Base-by-base conservation (phyloP, 129 eudicot genomes). In the Centella asiatica region DNA sequence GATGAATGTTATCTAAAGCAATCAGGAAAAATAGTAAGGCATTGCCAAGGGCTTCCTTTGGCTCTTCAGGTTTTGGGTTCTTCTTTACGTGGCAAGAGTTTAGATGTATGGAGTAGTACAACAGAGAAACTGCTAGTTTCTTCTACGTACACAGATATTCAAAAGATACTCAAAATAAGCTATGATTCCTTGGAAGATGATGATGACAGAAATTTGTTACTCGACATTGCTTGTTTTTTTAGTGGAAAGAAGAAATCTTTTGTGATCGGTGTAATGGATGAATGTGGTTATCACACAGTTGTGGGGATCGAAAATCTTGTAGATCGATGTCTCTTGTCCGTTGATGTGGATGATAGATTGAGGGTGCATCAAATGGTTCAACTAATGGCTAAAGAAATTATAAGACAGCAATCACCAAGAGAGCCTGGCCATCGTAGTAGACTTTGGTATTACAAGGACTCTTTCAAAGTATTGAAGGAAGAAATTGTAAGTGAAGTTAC, bases 181-280 rank as follows among this genome's bases (percentile, higher is more conserved):
- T 58, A 32, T 31, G 64, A 58, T n/a, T n/a, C n/a, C n/a, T n/a
- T n/a, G n/a, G n/a, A n/a, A n/a, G n/a, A n/a, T n/a, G n/a, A n/a
- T n/a, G n/a, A n/a, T n/a, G n/a, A n/a, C n/a, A 58, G 22, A 34
- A 22, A 32, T 31, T 33, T 58, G 10, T 34, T 58, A 17, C 64
- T 58, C 19, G 44, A 58, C 13, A 58, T 58, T 33, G 17, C 64
- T 17, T 58, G 64, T 58, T 58, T 58, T 45, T 58, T 58, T n/a
- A 22, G n/a, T 34, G 64, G 31, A 36, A 37, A 58, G 64, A 13
- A 36, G 3, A 58, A 58, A 12, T 5, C 20, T 6, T 13, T 4
- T 1, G 17, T 33, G 17, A 24, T 58, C 23, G 14, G 1, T 3
- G 23, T 36, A 31, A 14, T 58, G 19, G 45, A 58, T 18, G 27